A percentile compares a stretch with the other conserved stretches of the same genome.
These are phyloP conservation scores for Ascocoryne sarcoides DNA, from an alignment of 2,329 filamentous ascomycete species.

Conservation along the genomic window DNA sequence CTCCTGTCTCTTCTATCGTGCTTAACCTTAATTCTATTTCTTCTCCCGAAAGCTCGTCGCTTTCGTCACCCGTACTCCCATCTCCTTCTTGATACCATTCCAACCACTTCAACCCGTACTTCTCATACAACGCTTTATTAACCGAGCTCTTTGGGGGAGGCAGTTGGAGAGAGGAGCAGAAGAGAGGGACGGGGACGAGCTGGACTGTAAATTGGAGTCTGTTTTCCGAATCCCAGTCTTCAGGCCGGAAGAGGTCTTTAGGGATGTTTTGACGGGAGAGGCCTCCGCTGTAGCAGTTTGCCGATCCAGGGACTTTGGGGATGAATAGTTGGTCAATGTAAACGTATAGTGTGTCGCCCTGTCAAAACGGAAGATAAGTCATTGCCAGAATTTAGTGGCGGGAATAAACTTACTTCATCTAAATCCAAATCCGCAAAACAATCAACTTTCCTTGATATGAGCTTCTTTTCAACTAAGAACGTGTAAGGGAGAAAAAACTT, in stretches of 20 bases:
- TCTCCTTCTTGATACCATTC: not conserved
- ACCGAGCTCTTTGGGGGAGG: not conserved
- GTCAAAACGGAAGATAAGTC: not conserved
- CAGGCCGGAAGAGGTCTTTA: not conserved
- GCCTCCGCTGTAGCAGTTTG: not conserved
- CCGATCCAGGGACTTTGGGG: not conserved
- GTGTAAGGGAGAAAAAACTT: not conserved
- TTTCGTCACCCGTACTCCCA: no score
- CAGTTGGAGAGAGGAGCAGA: not conserved
- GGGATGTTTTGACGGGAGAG: not conserved
- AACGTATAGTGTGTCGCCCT: not conserved
- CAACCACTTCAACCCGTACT: not conserved
- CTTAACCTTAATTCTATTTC: no score
- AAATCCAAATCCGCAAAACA: not conserved
- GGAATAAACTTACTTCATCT: not conserved
- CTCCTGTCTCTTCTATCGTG: no score
- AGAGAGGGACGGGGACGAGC: not conserved
- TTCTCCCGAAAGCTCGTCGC: no score
- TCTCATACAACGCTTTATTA: not conserved
- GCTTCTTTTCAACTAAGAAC: not conserved
- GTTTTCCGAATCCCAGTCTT: not conserved
- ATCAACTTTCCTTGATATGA: not conserved
- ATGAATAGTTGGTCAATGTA: not conserved
- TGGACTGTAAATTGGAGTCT: not conserved
- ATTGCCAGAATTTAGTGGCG: not conserved